Base-by-base conservation (phyloP, 2,329 filamentous ascomycete genomes). In the Dryadomyces quercivorus region DNA sequence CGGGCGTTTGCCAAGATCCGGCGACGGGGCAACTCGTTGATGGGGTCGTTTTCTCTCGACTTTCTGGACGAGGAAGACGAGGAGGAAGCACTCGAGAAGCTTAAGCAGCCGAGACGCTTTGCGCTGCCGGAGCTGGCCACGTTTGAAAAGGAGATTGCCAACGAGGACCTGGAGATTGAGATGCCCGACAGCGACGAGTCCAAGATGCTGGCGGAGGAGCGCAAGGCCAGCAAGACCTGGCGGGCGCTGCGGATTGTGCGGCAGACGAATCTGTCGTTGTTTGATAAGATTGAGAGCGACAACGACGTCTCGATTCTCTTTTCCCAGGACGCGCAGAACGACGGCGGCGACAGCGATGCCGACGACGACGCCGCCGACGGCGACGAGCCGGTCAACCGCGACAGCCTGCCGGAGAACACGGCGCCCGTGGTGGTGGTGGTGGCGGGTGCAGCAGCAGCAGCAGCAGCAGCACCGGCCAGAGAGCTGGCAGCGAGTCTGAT, bases 171-270 rank as follows among this genome's bases (percentile, higher is more conserved):
- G 62, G 89, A 96, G 66, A 81, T 95, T 53, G 87, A 90, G 20
- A 89, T 92, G 77, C 85, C 88, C 10, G 78, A 78, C 54, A 81
- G 77, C 72, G 71, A 79, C 67, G 70, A 77, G 55, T 76, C 80
- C 52, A 80, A 77, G 59, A 70, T 72, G 0, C 68, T 69, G 13
- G 75, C 80, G 20, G 67, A 82, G 8, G 86, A 87, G 59, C 78
- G 83, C 54, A 95, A 94, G 67, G 82, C 85, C 20, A 95, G 89
- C 72, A 92, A 94, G 67, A 86, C 83, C 55, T 98, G 93, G 93
- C 81, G 91, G 61, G 88, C 89, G 5, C 72, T 98, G 59, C 82
- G 93, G 52, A 80, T 95, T 59, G 86, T 89, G 10, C 83, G 86
- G 55, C 82, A 81, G 59, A 82, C 76, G 55, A 86, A 85, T 62